Evolutionary conservation across 1,284 basidiomycete species (phyloP).

Genomic region (Veloboletus limbatus): DNA sequence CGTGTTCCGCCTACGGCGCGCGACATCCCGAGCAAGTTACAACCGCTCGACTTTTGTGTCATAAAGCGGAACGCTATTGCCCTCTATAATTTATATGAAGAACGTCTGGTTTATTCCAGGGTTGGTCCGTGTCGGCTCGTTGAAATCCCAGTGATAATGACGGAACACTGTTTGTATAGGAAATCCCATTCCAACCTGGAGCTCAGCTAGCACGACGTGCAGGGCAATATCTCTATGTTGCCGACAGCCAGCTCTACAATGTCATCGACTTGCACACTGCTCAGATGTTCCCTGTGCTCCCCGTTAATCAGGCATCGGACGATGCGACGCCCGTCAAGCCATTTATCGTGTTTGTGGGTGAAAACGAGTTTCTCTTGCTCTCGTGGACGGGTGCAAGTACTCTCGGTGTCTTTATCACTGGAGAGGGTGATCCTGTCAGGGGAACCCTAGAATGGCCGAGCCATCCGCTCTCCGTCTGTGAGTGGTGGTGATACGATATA

Average conservation of each 20-base stretch:
- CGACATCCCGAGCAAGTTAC: constrained; percentile 39
- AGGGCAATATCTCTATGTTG: constrained; percentile 69
- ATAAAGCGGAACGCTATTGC: constrained; percentile 70
- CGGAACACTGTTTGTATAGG: constrained; percentile 54
- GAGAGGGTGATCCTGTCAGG: constrained; percentile 82
- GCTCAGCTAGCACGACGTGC: constrained; percentile 63
- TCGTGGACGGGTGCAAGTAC: constrained; percentile 75
- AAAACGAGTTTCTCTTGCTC: constrained; percentile 77
- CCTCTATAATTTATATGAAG: constrained; percentile 51
- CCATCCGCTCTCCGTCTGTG: constrained; percentile 77
- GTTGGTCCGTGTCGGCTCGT: constrained; percentile 17
- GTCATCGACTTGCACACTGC: constrained; percentile 73
- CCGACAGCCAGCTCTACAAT: constrained; percentile 70
- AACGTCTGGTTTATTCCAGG: constrained; percentile 30
- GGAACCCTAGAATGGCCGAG: constrained; percentile 84
- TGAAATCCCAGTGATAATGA: constrained; percentile 42
- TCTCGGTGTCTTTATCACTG: constrained; percentile 82
- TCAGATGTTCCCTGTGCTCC: constrained; percentile 68
- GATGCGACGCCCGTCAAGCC: constrained; percentile 53
- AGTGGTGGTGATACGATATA: constrained; percentile 40
- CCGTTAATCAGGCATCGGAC: constrained; percentile 65
- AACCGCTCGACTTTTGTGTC: constrained; percentile 74
- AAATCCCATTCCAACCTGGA: constrained; percentile 73
- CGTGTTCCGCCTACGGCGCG: constrained; percentile 46
- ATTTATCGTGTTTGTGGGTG: constrained; percentile 69